A percentile compares a stretch with the other conserved stretches of the same genome.
Evolutionary conservation across 2,329 filamentous ascomycete species (phyloP).

Genomic region (Coleophoma eucalyptorum): DNA sequence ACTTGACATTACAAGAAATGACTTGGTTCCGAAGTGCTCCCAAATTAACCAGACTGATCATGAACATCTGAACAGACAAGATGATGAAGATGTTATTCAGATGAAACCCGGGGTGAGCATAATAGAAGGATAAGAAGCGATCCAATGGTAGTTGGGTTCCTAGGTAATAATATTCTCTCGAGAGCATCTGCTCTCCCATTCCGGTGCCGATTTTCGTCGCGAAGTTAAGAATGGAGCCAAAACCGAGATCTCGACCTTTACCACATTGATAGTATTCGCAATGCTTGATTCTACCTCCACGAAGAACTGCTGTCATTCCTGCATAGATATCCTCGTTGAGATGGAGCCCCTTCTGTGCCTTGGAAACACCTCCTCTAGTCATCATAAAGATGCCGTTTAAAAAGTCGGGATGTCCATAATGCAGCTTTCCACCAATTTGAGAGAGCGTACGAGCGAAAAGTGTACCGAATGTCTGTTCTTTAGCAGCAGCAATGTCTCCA

Average conservation of each 20-base stretch:
- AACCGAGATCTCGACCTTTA: conserved; percentile 99
- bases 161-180: conserved; percentile 98
- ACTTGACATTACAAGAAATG: conserved; percentile 81
- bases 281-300: conserved; percentile 98
- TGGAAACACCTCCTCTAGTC: conserved; percentile 96
- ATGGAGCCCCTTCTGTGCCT: conserved; percentile 98
- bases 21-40: conserved; percentile 87
- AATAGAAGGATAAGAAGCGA: conserved; percentile 98
- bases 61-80: conserved; percentile 96
- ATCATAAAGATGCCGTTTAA: conserved; percentile 99
- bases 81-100: conserved; percentile 99
- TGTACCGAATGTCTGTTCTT: conserved; percentile 99
- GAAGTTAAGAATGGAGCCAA: conserved; percentile 99
- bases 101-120: conserved; percentile 98
- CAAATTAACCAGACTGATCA: conserved; percentile 88
- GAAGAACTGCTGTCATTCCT: conserved; percentile 93
- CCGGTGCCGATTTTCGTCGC: conserved; percentile 99
- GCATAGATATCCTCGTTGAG: conserved; percentile 99
- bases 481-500: conserved; percentile 95
- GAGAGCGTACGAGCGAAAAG: conserved; percentile 94
- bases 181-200: conserved; percentile 99
- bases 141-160: conserved; percentile 95
- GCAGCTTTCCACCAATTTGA: conserved; percentile 96
- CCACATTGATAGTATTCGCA: conserved; percentile 99
- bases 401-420: conserved; percentile 99